These are phyloP conservation scores for Salix udensis DNA, from an alignment of 345 rosid species.

Conservation along the genomic window DNA sequence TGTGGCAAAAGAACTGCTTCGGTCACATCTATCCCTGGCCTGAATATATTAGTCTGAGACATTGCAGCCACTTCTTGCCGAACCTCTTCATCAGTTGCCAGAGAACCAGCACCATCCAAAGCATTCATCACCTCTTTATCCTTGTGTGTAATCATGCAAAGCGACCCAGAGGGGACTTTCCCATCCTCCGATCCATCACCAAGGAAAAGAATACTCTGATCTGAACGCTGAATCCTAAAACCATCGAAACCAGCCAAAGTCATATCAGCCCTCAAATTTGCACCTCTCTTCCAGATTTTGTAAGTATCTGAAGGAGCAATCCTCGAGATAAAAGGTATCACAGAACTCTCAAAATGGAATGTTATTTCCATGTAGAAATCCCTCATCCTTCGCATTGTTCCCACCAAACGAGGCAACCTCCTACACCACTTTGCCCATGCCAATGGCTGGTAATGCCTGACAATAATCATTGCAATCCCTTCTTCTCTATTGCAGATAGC, in stretches of 20 bases:
- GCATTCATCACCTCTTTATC: slow-evolving; percentile 94
- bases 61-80: slow-evolving; percentile 81
- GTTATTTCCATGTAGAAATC: slow-evolving; percentile 97
- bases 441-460: slow-evolving; percentile 77
- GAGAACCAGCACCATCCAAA: slow-evolving; percentile 83
- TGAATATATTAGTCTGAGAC: slow-evolving; percentile 84
- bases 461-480: slow-evolving; percentile 67
- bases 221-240: slow-evolving; percentile 78
- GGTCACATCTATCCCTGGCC: slow-evolving; percentile 96
- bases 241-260: slow-evolving; percentile 98
- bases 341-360: slow-evolving; percentile 92
- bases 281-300: slow-evolving; percentile 90
- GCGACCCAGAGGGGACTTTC: slow-evolving; percentile 64
- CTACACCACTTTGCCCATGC: slow-evolving; percentile 99
- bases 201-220: slow-evolving; percentile 86
- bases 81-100: slow-evolving; percentile 78
- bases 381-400: slow-evolving; percentile 76
- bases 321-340: slow-evolving; percentile 85
- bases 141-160: slow-evolving; percentile 88
- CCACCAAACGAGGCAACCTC: slow-evolving; percentile 82
- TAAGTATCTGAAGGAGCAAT: slow-evolving; percentile 97
- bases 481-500: slow-evolving; percentile 85
- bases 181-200: slow-evolving; percentile 95
- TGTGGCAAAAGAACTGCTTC: slow-evolving; percentile 89
- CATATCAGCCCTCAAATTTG: slow-evolving; percentile 94